Conservation (phyloP, 306 rosid species). For the Dryas alaskensis region DNA sequence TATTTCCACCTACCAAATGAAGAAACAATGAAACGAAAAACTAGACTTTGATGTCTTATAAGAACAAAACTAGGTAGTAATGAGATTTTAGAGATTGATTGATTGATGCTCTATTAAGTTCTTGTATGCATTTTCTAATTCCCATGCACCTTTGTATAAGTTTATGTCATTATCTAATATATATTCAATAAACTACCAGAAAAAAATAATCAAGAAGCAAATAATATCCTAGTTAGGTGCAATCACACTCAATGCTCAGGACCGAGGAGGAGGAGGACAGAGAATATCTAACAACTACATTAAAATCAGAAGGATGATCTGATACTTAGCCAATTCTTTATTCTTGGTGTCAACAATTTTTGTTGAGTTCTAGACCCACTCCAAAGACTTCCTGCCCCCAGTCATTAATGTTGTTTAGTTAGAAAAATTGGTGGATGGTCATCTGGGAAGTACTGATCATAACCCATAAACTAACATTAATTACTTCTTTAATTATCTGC, state of each 20-base stretch:
- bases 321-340: background rate
- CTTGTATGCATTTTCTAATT: background rate
- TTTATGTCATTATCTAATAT: background rate
- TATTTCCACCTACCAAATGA: slow-evolving; percentile 28
- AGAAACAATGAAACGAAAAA: slow-evolving; percentile 1
- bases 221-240: slow-evolving; percentile 19
- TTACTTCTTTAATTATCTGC: too few relatives aligned
- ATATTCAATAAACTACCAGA: background rate
- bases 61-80: too few relatives aligned
- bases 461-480: background rate
- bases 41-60: background rate
- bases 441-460: background rate
- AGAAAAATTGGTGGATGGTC: slow-evolving; percentile 9
- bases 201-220: background rate
- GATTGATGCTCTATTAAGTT: background rate
- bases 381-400: background rate
- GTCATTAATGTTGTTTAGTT: background rate
- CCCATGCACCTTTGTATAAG: background rate
- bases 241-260: slow-evolving; percentile 10
- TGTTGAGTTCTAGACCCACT: slow-evolving; percentile 14
- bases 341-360: background rate
- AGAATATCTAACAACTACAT: slow-evolving; percentile 23
- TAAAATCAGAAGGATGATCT: slow-evolving; percentile 13
- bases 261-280: background rate
- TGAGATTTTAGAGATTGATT: too few relatives aligned